Base-by-base conservation (phyloP, 2,329 filamentous ascomycete species). In the Colletotrichum tofieldiae region DNA sequence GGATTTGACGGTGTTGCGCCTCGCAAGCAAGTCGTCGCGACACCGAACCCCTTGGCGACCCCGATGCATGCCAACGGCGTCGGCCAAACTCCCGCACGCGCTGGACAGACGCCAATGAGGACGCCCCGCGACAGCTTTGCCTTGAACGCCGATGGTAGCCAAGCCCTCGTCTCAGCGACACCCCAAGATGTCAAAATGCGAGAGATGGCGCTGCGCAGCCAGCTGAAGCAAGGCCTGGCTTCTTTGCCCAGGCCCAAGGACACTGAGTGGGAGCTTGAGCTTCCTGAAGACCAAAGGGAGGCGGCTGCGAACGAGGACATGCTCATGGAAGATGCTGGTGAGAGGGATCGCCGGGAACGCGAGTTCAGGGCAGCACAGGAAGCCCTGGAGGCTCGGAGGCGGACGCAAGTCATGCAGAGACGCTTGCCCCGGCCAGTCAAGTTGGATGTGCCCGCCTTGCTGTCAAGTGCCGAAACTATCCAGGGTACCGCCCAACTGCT, bases 1-100 rank as follows among this genome's bases (percentile, higher is more conserved):
- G 95, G 95, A 0, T 97, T 98, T 77, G 93, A 96, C 76, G 93
- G 95, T 49, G 93, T 93, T 52, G 90, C 94, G 1, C 95, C 96
- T 47, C 90, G 94, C 69, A 93, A 91, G 78, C 93, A 98, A 73
- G 88, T 91, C 43, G 90, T 96, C 67, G 89, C 95, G n/a, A 99
- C 96, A 0, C 96, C 96, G 0, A 99, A 99, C 79, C 96, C 96
- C 0, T 88, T 99, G 86, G 95, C 96, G 0, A 99, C 96, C 0
- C 96, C 96, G 1, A 88, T 97, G 75, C 89, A 85, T 51, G 82
- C 85, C 1, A 89, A 88, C 73, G 93, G 90, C 32, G 85, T 90
- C 37, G 92, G 90, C 35, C 91, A 92, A 16, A 97, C 94, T 18
- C 91, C 91, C 8, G 84, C 87, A 65, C 89, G 90, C 6, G 89